Evolutionary conservation across 768 basidiomycete genomes (phyloP), one percentile per base, ranked within the genome.

Genomic region (Russula dissimulans): DNA sequence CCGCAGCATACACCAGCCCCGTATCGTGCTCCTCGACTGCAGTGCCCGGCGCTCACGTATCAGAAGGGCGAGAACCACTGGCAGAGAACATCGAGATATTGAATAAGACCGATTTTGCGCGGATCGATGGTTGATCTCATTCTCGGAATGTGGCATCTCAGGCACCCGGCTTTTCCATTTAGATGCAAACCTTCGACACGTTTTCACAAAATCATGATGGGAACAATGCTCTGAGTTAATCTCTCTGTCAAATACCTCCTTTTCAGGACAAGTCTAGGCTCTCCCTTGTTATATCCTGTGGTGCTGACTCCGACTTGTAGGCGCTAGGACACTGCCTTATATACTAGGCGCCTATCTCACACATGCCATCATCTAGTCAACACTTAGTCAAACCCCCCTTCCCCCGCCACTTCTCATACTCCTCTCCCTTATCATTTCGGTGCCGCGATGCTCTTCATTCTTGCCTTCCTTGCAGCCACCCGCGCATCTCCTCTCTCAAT

Each of bases 51-150:
- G 10, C 75, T 97, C 58, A 95, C 98, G 76, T 98, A 99, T 77
- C 98, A 98, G 77, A 98, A 98, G 79, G 95, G 95, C 31, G 97
- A 98, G 77, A 85, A 81, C 58, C 97, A 99, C 75, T 97, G 95
- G 62, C 22, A 26, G 22, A 26, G 22, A 97, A 97, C 71, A 98
- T 98, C 80, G 95, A 97, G 75, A 93, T 98, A 66, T 86, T 86
- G 46, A 92, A 91, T 74, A 95, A 95, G 76, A 78, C 79, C 18
- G 95, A 99, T 70, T 99, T 94, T 91, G 85, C 87, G 55, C 76
- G 91, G 49, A 88, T 92, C 29, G 22, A 81, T 95, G 74, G 92
- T 91, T 62, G 81, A 87, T 60, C 83, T 81, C 69, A 81, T 99
- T 62, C 71, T 95, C 97, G 2, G 97, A 98, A 77, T 98, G 98